phyloP scores from a whole-genome alignment of 257 asterid species.

The Cinchona pubescens region DNA sequence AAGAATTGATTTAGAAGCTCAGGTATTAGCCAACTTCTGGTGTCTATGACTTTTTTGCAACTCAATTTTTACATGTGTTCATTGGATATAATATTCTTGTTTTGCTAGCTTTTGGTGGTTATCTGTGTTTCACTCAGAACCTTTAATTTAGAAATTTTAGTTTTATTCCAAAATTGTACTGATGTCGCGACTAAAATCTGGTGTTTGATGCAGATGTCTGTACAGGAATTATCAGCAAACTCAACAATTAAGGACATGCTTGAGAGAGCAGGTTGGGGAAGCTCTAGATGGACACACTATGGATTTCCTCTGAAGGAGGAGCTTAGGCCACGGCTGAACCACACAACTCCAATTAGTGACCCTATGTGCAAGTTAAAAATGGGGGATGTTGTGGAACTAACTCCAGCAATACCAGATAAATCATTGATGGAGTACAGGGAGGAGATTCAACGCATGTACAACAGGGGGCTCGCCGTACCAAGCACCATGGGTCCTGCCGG shows the following conservation, averaged over 20 bases:
- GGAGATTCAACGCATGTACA: conserved; percentile 92
- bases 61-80: not conserved
- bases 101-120: not conserved
- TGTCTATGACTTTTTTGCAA: not conserved
- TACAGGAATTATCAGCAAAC: conserved; percentile 75
- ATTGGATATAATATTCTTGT: not conserved
- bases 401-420: conserved; percentile 82
- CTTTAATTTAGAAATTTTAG: not conserved
- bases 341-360: conserved; percentile 55
- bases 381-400: conserved; percentile 94
- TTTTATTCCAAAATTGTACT: not conserved
- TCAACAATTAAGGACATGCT: conserved; percentile 72
- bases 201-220: conserved; percentile 76
- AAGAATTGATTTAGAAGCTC: not conserved
- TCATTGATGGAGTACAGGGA: conserved; percentile 73
- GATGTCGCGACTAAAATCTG: not conserved
- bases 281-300: conserved; percentile 55
- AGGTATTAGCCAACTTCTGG: not conserved
- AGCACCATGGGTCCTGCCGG: conserved; percentile 31
- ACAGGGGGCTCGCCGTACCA: conserved; percentile 44
- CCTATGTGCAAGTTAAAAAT: conserved; percentile 71
- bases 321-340: conserved; percentile 79
- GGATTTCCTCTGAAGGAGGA: conserved; percentile 77
- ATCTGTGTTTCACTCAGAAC: no score
- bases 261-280: conserved; percentile 62